Evolutionary conservation across 129 eudicot species (phyloP).

Genomic region (Mikania micrantha): DNA sequence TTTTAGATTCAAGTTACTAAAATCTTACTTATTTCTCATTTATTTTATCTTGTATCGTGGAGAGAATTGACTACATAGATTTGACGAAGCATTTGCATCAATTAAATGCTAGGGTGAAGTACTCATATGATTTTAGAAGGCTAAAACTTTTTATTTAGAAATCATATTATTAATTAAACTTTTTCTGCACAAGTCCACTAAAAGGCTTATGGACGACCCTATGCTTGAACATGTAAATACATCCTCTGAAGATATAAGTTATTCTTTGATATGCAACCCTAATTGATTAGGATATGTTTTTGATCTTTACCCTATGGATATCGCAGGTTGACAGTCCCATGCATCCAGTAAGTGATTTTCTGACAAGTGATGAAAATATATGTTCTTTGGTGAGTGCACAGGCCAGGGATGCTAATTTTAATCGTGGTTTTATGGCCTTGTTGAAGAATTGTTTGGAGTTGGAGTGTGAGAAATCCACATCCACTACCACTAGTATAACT

Average conservation of each 20-base stretch:
- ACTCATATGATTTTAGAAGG: neutral
- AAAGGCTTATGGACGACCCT: neutral
- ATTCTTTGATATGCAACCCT: neutral
- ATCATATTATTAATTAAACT: neutral
- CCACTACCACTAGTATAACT: constrained; percentile 13
- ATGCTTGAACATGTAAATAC: neutral
- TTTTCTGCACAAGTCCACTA: neutral
- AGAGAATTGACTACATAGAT: neutral
- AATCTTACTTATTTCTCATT: neutral
- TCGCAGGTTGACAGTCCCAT: constrained; percentile 27
- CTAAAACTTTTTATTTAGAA: neutral
- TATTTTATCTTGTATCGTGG: neutral
- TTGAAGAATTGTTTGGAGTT: constrained; percentile 56
- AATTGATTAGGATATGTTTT: neutral
- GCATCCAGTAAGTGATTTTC: constrained; percentile 1
- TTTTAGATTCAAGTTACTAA: no score
- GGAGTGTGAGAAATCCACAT: constrained; percentile 34
- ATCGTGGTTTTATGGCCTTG: constrained; percentile 37
- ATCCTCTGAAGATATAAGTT: neutral
- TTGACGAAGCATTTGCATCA: neutral
- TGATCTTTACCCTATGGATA: neutral
- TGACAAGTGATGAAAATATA: constrained; percentile 18
- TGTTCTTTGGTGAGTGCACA: constrained; percentile 21
- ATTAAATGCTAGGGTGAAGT: neutral
- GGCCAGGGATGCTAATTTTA: constrained; percentile 19